Evolutionary conservation across 2,329 filamentous ascomycete genomes (phyloP).

Genomic region (Drechslerella dactyloides): DNA sequence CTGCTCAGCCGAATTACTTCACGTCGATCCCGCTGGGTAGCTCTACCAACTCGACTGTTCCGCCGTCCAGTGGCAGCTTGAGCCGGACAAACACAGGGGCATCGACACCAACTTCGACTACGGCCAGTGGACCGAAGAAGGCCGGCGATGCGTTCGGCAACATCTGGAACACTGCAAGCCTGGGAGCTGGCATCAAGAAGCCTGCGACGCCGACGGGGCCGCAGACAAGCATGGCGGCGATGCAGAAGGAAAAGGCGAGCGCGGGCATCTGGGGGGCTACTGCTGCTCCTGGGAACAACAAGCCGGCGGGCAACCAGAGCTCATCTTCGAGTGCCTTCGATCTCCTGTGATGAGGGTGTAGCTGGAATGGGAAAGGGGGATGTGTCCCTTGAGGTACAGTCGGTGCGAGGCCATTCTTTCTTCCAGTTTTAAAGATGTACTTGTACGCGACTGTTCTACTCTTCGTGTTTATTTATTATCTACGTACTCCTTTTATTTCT

Average conservation of each 20-base stretch:
- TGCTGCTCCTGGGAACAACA: conserved; percentile 56
- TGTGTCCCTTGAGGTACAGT: neutral
- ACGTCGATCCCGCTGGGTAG: conserved; percentile 70
- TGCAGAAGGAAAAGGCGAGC: conserved; percentile 97
- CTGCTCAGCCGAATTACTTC: conserved; percentile 89
- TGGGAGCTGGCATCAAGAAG: conserved; percentile 78
- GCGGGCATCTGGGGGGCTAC: conserved; percentile 90
- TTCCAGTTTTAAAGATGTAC: neutral
- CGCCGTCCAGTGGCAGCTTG: conserved; percentile 57
- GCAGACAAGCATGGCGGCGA: conserved; percentile 83
- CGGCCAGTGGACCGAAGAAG: conserved; percentile 57
- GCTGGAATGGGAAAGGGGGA: neutral
- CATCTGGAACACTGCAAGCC: conserved; percentile 73
- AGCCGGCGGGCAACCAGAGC: conserved; percentile 22
- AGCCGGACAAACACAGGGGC: conserved; percentile 54
- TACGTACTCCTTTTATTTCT: neutral
- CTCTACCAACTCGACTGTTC: conserved; percentile 52
- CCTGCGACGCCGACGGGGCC: conserved; percentile 65
- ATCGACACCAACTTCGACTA: conserved; percentile 58
- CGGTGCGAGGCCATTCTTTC: neutral
- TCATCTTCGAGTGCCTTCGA: conserved; percentile 41
- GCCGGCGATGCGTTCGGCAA: conserved; percentile 85
- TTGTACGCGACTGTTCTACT: neutral
- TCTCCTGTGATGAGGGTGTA: conserved; percentile 18
- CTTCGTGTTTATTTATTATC: conserved; percentile 1